A percentile compares a stretch with the other conserved stretches of the same genome.
Evolutionary conservation across 306 rosid species (phyloP).

Genomic region (Inga laurina): DNA sequence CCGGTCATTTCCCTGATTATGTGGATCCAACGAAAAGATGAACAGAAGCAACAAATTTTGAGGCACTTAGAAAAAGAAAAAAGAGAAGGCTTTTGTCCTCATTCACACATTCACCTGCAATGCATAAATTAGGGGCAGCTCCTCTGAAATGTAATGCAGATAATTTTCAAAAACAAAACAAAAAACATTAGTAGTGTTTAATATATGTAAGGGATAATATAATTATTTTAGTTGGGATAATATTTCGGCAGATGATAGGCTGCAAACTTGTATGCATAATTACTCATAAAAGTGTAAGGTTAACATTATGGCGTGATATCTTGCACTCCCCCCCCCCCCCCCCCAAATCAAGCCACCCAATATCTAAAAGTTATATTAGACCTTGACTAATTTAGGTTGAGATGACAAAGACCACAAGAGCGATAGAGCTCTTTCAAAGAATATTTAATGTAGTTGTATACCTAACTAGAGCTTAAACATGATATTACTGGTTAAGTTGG

Average conservation of each 20-base stretch:
- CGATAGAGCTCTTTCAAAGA: too few relatives aligned
- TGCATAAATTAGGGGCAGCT: constrained; percentile 10
- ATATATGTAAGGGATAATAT: not conserved
- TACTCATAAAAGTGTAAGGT: not conserved
- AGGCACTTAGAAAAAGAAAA: constrained; percentile 16
- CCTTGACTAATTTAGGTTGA: too few relatives aligned
- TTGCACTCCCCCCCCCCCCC: not conserved
- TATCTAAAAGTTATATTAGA: not conserved
- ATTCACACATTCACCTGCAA: constrained; percentile 39
- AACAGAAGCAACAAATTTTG: constrained; percentile 30
- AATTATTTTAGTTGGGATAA: not conserved
- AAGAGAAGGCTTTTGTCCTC: constrained; percentile 31
- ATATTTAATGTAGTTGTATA: too few relatives aligned
- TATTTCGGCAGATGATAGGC: not conserved
- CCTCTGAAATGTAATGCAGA: not conserved
- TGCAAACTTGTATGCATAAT: not conserved
- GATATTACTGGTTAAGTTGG: not conserved
- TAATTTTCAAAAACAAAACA: not conserved
- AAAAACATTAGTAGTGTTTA: not conserved
- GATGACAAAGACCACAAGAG: not conserved
- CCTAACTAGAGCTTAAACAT: not conserved
- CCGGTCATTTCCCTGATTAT: constrained; percentile 44
- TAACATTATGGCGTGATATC: not conserved
- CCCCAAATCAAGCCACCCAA: too few relatives aligned
- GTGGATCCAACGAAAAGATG: constrained; percentile 55